These are phyloP conservation scores for Diaporthe destruens DNA, from an alignment of 2,329 filamentous ascomycete species.

Conservation along the genomic window DNA sequence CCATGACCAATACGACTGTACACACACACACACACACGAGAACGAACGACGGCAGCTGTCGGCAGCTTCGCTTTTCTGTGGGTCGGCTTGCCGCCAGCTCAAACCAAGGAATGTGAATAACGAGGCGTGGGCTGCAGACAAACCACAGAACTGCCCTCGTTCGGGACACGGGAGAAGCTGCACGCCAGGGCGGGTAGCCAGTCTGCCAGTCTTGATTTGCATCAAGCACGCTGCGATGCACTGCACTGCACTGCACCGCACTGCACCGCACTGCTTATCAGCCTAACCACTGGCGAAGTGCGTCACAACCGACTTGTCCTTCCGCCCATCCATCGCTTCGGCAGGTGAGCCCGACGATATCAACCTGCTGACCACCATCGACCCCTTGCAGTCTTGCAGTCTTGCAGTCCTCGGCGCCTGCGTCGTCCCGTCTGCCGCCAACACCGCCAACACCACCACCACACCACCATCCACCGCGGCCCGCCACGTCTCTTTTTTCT, in stretches of 20 bases:
- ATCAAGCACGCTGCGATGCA: conserved; percentile 14
- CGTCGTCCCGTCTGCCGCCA: conserved; percentile 14
- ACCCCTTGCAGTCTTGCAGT: too few species aligned
- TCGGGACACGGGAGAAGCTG: conserved; percentile 29
- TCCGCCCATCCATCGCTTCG: conserved; percentile 37
- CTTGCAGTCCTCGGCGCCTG: neutral
- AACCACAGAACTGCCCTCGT: neutral
- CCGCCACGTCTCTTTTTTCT: neutral
- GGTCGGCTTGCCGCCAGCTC: conserved; percentile 11
- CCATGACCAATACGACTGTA: too few species aligned
- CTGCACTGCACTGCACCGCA: conserved; percentile 15
- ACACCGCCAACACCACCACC: conserved; percentile 2
- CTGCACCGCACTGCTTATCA: conserved; percentile 15
- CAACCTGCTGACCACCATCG: conserved; percentile 22
- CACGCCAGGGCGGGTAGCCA: conserved; percentile 14
- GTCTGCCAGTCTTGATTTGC: conserved; percentile 14
- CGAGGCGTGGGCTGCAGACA: conserved; percentile 20
- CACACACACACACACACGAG: too few species aligned
- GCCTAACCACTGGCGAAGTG: conserved; percentile 28
- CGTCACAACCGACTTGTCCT: conserved; percentile 9
- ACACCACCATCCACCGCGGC: neutral
- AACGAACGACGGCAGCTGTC: neutral
- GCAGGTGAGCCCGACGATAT: conserved; percentile 35
- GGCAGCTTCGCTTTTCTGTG: neutral
- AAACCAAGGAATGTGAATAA: conserved; percentile 26